phyloP scores from a whole-genome alignment of 2,329 filamentous ascomycete species.

The Pleomassaria siparia region DNA sequence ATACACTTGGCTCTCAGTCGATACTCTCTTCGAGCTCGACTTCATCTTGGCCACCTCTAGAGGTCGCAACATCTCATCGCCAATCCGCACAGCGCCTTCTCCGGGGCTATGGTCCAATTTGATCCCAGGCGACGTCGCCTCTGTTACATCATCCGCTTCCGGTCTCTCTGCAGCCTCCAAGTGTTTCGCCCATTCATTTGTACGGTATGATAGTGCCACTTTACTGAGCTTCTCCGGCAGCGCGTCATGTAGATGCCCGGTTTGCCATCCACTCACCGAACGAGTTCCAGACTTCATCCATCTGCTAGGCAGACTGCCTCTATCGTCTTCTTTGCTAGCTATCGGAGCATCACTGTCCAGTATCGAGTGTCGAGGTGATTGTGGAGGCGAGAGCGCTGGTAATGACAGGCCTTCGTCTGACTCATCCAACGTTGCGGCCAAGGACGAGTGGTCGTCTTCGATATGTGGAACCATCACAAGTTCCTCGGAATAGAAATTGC shows the following conservation, averaged over 20 bases:
- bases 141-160: slow-evolving; percentile 61
- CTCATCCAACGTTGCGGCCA: slow-evolving; percentile 61
- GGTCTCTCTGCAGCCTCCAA: slow-evolving; percentile 75
- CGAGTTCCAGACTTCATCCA: slow-evolving; percentile 44
- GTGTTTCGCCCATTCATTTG: slow-evolving; percentile 96
- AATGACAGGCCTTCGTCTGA: slow-evolving; percentile 51
- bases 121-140: slow-evolving; percentile 48
- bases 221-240: slow-evolving; percentile 73
- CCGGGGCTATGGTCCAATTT: slow-evolving; percentile 39
- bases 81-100: slow-evolving; percentile 59
- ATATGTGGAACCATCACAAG: slow-evolving; percentile 35
- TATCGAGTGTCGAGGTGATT: slow-evolving; percentile 26
- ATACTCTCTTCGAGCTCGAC: slow-evolving; percentile 27
- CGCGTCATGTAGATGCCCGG: slow-evolving; percentile 51
- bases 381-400: slow-evolving; percentile 29
- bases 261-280: slow-evolving; percentile 42
- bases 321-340: slow-evolving; percentile 19
- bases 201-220: slow-evolving; percentile 80
- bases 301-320: slow-evolving; percentile 32
- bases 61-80: slow-evolving; percentile 28
- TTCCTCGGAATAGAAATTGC: slow-evolving; percentile 39
- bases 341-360: too few species aligned
- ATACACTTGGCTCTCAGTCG: slow-evolving; percentile 21
- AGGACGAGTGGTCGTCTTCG: slow-evolving; percentile 49
- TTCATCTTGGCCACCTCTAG: slow-evolving; percentile 19